Evolutionary conservation across 352 stramenopile genomes (phyloP).

Genomic region (Saprolegnia diclina): DNA sequence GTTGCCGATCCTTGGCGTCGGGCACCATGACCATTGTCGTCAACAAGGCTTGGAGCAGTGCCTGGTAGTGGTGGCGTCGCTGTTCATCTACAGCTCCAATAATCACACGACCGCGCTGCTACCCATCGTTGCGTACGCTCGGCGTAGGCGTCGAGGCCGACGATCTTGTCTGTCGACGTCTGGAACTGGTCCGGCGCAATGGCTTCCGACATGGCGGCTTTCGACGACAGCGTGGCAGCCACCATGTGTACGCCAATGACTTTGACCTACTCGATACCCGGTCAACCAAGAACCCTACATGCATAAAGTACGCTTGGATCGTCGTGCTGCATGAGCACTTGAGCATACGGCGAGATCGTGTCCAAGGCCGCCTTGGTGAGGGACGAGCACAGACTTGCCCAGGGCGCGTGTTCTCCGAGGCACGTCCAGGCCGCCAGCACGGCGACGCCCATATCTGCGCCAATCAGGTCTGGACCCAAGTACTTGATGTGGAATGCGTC

Average conservation of each 20-base stretch:
- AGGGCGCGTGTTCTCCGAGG: neutral
- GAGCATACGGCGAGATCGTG: neutral
- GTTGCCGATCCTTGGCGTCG: neutral
- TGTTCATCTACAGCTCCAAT: neutral
- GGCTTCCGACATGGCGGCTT: neutral
- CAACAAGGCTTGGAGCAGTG: constrained; percentile 6
- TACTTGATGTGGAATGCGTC: constrained; percentile 16
- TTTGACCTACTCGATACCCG: neutral
- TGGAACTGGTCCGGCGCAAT: neutral
- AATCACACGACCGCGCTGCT: neutral
- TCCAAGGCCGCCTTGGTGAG: neutral
- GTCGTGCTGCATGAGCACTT: neutral
- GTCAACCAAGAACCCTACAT: neutral
- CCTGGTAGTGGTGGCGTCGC: neutral
- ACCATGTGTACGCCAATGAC: neutral
- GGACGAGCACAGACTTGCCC: neutral
- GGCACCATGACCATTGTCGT: constrained; percentile 20
- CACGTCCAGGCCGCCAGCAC: constrained; percentile 2
- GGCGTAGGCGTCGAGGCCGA: constrained; percentile 10
- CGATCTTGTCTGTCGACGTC: neutral
- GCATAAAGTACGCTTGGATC: neutral
- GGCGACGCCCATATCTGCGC: constrained; percentile 16
- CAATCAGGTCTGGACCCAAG: neutral
- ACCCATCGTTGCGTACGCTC: neutral
- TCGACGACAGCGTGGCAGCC: neutral